Conservation (phyloP, 768 basidiomycete genomes). For the Boletellus ananiceps region DNA sequence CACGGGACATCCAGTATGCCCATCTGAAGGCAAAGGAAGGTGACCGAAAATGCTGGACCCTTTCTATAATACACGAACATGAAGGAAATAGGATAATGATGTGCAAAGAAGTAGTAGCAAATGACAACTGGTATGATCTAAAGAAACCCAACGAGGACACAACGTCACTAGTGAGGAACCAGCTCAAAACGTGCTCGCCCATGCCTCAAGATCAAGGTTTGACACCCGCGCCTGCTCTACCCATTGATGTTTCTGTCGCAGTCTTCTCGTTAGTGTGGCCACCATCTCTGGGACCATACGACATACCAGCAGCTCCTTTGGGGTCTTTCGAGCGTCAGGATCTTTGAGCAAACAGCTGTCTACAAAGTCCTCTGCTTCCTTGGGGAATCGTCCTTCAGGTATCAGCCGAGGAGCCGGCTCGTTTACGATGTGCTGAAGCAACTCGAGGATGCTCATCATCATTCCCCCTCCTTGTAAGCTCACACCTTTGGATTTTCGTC, state of each 20-base stretch:
- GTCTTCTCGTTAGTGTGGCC: slow-evolving; percentile 8
- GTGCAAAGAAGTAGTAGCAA: slow-evolving; percentile 28
- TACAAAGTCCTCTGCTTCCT: slow-evolving; percentile 77
- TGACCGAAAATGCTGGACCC: slow-evolving; percentile 5
- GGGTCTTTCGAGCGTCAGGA: slow-evolving; percentile 75
- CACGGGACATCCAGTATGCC: too few relatives aligned
- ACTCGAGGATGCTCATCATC: slow-evolving; percentile 97
- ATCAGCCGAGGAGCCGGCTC: slow-evolving; percentile 91
- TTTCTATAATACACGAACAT: slow-evolving; percentile 31
- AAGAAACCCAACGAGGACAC: slow-evolving; percentile 7
- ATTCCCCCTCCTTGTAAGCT: slow-evolving; percentile 90
- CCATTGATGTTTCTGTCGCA: slow-evolving; percentile 67
- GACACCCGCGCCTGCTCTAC: slow-evolving; percentile 58
- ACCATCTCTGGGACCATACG: neutral
- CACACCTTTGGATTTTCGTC: slow-evolving; percentile 87
- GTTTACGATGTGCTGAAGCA: slow-evolving; percentile 97
- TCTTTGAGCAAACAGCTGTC: slow-evolving; percentile 91
- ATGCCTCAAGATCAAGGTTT: slow-evolving; percentile 69
- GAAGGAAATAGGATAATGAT: slow-evolving; percentile 27
- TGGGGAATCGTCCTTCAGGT: slow-evolving; percentile 67
- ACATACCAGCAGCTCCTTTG: slow-evolving; percentile 77
- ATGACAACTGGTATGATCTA: slow-evolving; percentile 26
- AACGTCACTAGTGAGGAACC: slow-evolving; percentile 14
- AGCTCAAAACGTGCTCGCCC: slow-evolving; percentile 69
- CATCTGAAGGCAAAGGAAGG: too few relatives aligned